These are phyloP conservation scores for Knoxdaviesia proteae DNA, from an alignment of 2,329 filamentous ascomycete species.

Conservation along the genomic window DNA sequence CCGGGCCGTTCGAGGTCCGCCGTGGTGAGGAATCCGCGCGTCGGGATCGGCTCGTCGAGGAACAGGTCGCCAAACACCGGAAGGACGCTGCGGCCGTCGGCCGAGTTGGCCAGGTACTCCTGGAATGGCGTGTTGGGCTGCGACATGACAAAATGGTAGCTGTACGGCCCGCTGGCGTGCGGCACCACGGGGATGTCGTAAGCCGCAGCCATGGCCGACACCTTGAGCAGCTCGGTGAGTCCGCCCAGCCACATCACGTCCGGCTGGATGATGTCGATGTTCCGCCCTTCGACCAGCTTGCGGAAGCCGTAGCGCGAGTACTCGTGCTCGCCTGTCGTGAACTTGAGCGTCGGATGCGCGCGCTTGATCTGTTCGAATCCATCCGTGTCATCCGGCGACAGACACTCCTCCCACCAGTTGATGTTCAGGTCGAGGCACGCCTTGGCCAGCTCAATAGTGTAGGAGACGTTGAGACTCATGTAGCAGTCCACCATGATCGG, in stretches of 20 bases:
- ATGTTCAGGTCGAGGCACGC: conserved; percentile 67
- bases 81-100: conserved; percentile 72
- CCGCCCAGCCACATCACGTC: conserved; percentile 97
- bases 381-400: conserved; percentile 80
- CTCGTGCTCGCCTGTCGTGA: conserved; percentile 91
- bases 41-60: conserved; percentile 73
- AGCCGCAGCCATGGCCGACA: conserved; percentile 71
- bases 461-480: conserved; percentile 83
- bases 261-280: conserved; percentile 84
- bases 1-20: conserved; percentile 71
- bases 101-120: conserved; percentile 84
- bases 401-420: conserved; percentile 94
- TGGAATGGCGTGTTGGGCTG: conserved; percentile 90
- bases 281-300: conserved; percentile 77
- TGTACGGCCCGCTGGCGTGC: conserved; percentile 86
- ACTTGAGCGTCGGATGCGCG: conserved; percentile 75
- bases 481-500: conserved; percentile 93
- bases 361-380: conserved; percentile 79
- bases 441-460: conserved; percentile 80
- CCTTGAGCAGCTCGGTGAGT: conserved; percentile 76
- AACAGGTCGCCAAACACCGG: conserved; percentile 89
- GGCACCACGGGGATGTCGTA: conserved; percentile 91
- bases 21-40: conserved; percentile 60
- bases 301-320: conserved; percentile 90
- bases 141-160: conserved; percentile 88